These are phyloP conservation scores for Osmanthus fragrans DNA, from an alignment of 257 asterid species.

Conservation along the genomic window DNA sequence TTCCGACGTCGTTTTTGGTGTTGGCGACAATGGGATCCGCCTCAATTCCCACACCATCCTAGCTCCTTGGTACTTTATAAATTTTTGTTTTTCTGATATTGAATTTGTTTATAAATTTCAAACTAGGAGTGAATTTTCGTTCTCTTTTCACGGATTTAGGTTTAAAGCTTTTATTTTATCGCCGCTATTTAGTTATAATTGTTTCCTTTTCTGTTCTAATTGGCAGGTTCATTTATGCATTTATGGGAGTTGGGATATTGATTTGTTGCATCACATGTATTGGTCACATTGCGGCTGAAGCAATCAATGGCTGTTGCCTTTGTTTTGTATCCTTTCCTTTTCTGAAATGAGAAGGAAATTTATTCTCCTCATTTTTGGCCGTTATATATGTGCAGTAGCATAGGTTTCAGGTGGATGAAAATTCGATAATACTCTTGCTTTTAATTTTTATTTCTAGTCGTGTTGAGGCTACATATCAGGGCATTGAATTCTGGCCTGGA, in stretches of 20 bases:
- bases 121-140: neutral
- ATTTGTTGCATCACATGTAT: constrained; percentile 56
- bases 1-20: constrained; percentile 13
- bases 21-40: constrained; percentile 25
- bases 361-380: neutral
- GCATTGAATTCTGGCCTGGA: neutral
- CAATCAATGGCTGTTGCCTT: constrained; percentile 82
- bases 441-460: neutral
- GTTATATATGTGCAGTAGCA: neutral
- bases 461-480: neutral
- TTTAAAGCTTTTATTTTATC: constrained; percentile 5
- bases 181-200: neutral
- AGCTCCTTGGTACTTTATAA: constrained; percentile 56
- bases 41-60: constrained; percentile 48
- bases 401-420: neutral
- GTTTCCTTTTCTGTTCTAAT: constrained; percentile 14
- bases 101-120: neutral
- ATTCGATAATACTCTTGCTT: neutral
- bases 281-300: constrained; percentile 87
- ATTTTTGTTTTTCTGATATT: neutral
- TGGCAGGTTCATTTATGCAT: constrained; percentile 79
- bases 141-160: constrained; percentile 5
- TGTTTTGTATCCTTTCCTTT: constrained; percentile 75
- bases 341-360: neutral
- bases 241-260: constrained; percentile 67